Percentiles rank a stretch among this genome's conserved stretches.
Evolutionary conservation across 345 rosid genomes (phyloP).

Genomic region (Garcia nutans): DNA sequence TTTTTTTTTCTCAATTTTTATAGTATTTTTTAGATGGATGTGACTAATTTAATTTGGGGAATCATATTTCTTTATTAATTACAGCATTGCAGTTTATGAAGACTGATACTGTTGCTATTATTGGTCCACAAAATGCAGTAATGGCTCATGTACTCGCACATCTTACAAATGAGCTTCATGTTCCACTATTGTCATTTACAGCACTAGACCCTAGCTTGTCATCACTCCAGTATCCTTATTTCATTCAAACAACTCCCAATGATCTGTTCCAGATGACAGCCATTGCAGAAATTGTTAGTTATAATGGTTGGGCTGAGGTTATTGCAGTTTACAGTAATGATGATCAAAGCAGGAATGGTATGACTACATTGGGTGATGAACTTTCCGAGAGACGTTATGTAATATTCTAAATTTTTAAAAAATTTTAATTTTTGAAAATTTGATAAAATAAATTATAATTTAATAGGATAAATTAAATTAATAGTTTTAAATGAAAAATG

Average conservation of each 20-base stretch:
- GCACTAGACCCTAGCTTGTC: constrained; percentile 81
- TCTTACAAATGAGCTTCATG: constrained; percentile 72
- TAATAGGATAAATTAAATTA: too few relatives aligned
- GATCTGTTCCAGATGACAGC: constrained; percentile 79
- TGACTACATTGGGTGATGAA: constrained; percentile 58
- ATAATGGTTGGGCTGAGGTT: constrained; percentile 67
- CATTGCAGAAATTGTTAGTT: constrained; percentile 72
- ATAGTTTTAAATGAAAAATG: too few relatives aligned
- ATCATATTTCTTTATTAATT: not conserved
- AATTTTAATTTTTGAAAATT: too few relatives aligned
- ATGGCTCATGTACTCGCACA: constrained; percentile 86
- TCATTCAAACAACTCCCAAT: constrained; percentile 87
- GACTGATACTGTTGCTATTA: constrained; percentile 80
- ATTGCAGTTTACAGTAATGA: constrained; percentile 70
- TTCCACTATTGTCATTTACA: constrained; percentile 77
- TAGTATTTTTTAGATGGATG: not conserved
- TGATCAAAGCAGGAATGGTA: constrained; percentile 74
- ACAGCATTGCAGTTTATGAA: constrained; percentile 81
- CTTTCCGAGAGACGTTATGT: constrained; percentile 69
- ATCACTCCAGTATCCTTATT: constrained; percentile 84
- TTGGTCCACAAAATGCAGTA: constrained; percentile 77
- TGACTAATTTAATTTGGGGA: not conserved
- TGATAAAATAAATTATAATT: too few relatives aligned
- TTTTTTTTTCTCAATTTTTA: not conserved
- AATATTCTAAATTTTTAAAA: too few relatives aligned